Percentiles rank a stretch among this genome's conserved stretches.
Evolutionary conservation across 768 basidiomycete species (phyloP).

Genomic region (Naganishia randhawae): DNA sequence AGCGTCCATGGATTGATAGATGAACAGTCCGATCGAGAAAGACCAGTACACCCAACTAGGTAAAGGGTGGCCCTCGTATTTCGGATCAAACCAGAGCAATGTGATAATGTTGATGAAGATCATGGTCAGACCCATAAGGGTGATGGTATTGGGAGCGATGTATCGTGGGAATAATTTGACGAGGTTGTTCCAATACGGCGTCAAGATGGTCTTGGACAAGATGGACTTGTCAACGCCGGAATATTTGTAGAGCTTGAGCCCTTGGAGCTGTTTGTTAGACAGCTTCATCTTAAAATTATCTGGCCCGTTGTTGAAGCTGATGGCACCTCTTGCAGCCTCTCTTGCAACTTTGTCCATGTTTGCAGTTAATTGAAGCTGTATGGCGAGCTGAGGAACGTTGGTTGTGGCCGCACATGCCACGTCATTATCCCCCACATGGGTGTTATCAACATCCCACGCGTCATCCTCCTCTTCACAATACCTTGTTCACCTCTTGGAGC

Average conservation of each 20-base stretch:
- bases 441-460: not conserved
- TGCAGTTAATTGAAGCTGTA: no score
- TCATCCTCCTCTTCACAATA: not conserved
- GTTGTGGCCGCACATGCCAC: no score
- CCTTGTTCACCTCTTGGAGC: not conserved
- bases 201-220: conserved; percentile 69
- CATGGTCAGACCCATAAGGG: conserved; percentile 73
- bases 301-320: not conserved
- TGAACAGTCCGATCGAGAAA: conserved; percentile 81
- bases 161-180: conserved; percentile 79
- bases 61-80: conserved; percentile 43
- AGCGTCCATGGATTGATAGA: conserved; percentile 65
- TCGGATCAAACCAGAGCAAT: conserved; percentile 75
- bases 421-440: no score
- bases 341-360: no score
- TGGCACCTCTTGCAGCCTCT: no score
- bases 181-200: conserved; percentile 87
- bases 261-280: conserved; percentile 64
- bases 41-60: conserved; percentile 89
- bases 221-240: conserved; percentile 81
- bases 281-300: conserved; percentile 42
- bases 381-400: no score
- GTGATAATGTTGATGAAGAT: conserved; percentile 81
- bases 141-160: conserved; percentile 89
- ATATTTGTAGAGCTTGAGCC: conserved; percentile 73